Percentiles rank a stretch among this genome's conserved stretches.
These are phyloP conservation scores for Cyberlindnera galapagoensis DNA, from an alignment of 805 yeast species.

Conservation along the genomic window DNA sequence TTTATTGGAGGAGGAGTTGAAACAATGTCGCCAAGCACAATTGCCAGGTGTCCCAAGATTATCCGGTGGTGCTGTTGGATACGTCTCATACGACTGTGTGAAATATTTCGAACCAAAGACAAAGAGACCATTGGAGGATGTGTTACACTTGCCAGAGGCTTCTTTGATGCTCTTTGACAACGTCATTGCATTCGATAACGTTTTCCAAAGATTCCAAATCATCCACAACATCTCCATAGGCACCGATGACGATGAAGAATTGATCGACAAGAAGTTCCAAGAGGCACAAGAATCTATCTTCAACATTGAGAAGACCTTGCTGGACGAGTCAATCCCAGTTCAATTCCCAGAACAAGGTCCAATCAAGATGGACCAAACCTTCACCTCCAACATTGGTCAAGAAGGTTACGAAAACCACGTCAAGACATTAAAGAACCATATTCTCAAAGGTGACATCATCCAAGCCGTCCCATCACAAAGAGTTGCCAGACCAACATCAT, in stretches of 20 bases:
- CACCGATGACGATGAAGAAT: conserved; percentile 24
- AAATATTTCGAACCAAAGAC: conserved; percentile 95
- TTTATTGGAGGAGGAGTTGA: conserved; percentile 69
- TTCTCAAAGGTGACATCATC: conserved; percentile 85
- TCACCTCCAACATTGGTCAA: conserved; percentile 86
- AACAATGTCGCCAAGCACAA: conserved; percentile 57
- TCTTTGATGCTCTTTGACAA: conserved; percentile 87
- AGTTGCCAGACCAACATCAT: conserved; percentile 87
- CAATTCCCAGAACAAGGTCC: conserved; percentile 70
- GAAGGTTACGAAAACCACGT: conserved; percentile 90
- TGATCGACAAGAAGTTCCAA: conserved; percentile 40
- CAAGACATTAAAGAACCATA: conserved; percentile 65
- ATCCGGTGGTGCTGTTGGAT: conserved; percentile 96
- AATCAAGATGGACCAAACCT: conserved; percentile 59
- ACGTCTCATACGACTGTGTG: conserved; percentile 92
- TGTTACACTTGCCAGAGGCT: conserved; percentile 83
- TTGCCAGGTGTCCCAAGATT: conserved; percentile 77
- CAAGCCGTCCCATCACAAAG: conserved; percentile 99
- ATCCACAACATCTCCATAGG: conserved; percentile 67
- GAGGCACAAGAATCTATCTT: conserved; percentile 53
- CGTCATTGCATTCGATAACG: conserved; percentile 89
- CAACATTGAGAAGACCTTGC: conserved; percentile 43
- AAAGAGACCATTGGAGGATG: conserved; percentile 65
- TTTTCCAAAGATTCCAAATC: conserved; percentile 86
- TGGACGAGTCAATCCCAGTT: conserved; percentile 35